Conservation (phyloP, 176 grass and related monocot species). For the barley (Hordeum vulgare) region MorexV3_pseudomolecules_assembly NC_058520.1:12441166-12441665, state of each 20-base stretch:
- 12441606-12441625: conserved; percentile 45
- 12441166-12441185: conserved; percentile 87
- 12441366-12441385: background rate
- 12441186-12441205: conserved; percentile 72
- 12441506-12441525: conserved; percentile 62
- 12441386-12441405: background rate
- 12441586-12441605: conserved; percentile 91
- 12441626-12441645: background rate
- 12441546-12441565: conserved; percentile 51
- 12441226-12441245: conserved; percentile 99
- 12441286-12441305: conserved; percentile 95
- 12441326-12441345: conserved; percentile 67
- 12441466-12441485: conserved; percentile 92
- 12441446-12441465: conserved; percentile 89
- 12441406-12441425: conserved; percentile 18
- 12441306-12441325: conserved; percentile 99
- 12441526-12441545: conserved; percentile 61
- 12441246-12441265: conserved; percentile 98
- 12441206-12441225: conserved; percentile 66
- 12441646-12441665: background rate
- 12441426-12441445: conserved; percentile 98
- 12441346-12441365: conserved; percentile 32
- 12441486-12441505: conserved; percentile 89
- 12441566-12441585: conserved; percentile 65
- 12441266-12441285: conserved; percentile 93